Base-by-base conservation (phyloP, 2,329 filamentous ascomycete species). In the Graphilbum ipis-grandicollis region DNA sequence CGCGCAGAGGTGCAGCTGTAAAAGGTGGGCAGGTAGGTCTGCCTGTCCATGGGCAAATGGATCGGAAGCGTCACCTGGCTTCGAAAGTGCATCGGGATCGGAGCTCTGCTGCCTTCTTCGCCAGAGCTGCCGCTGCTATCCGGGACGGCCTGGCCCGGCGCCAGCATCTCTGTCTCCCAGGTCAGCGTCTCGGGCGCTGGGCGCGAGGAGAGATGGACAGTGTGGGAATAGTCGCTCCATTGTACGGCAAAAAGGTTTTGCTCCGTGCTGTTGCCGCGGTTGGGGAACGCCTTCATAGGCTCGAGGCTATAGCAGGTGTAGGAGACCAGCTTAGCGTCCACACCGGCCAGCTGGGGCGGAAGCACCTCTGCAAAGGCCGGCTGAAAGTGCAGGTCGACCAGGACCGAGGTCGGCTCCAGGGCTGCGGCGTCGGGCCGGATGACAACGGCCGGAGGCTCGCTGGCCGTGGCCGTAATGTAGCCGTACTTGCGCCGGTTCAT, bases 1-100 rank as follows among this genome's bases (percentile, higher is more conserved):
- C 69, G 63, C 8, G 65, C 66, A 28, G 60, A 55, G 49, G 73
- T 62, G 54, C 69, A 74, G 9, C 63, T 66, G 53, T 72, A 66
- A 47, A 73, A 74, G 5, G 65, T 66, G 0, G 69, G 69, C 18
- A 72, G 43, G 44, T 71, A 68, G 9, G 61, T 55, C 49, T 63
- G 67, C 47, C 58, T 63, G 21, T 52, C 48, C 9, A 54, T 50
- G 4, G 67, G 65, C 23, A 73, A 49, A 14, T 52, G 48, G 40
- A 74, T 53, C 1, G 68, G 66, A 1, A 74, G 48, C 31, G 58
- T 52, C 9, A 73, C 43, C 5, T 51, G 51, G 1, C 66, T 50
- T 1, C 55, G 53, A 47, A 68, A 57, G 41, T 50, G 51, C 43
- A 60, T 41, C 1, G n/a, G n/a, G n/a, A n/a, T n/a, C 53, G 52